phyloP scores from a whole-genome alignment of 2,329 filamentous ascomycete species.

The Pseudogymnoascus sp. region DNA sequence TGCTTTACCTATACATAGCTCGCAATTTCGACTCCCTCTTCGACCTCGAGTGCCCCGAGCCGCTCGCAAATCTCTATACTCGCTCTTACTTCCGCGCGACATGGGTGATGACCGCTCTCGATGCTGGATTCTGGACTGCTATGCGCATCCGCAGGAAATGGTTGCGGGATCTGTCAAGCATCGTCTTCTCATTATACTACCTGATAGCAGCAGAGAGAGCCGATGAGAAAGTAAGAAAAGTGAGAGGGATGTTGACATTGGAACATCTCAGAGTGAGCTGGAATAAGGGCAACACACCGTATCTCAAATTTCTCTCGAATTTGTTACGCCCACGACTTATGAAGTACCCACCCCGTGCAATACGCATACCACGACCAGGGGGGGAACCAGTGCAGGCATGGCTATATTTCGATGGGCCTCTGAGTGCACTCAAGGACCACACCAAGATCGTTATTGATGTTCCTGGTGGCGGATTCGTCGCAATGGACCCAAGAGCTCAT shows the following conservation, averaged over 20 bases:
- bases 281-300: constrained; percentile 90
- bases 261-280: constrained; percentile 88
- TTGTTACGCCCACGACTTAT: constrained; percentile 72
- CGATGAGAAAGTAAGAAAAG: constrained; percentile 91
- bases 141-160: constrained; percentile 82
- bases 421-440: constrained; percentile 68
- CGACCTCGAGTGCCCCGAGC: constrained; percentile 85
- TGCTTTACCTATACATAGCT: constrained; percentile 83
- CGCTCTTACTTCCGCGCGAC: constrained; percentile 90
- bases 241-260: constrained; percentile 76
- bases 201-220: constrained; percentile 86
- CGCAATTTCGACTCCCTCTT: constrained; percentile 92
- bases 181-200: constrained; percentile 85
- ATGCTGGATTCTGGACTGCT: constrained; percentile 96
- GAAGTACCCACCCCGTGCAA: constrained; percentile 69
- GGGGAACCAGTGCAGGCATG: constrained; percentile 74
- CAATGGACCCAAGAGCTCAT: constrained; percentile 89
- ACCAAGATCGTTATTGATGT: constrained; percentile 78
- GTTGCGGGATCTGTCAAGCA: constrained; percentile 71
- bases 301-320: constrained; percentile 63
- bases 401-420: constrained; percentile 88
- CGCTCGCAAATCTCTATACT: constrained; percentile 88
- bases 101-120: constrained; percentile 89
- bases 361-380: constrained; percentile 73
- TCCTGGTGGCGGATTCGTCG: constrained; percentile 89